Base-by-base conservation (phyloP, 1,284 basidiomycete genomes). In the Marasmius sp. region DNA sequence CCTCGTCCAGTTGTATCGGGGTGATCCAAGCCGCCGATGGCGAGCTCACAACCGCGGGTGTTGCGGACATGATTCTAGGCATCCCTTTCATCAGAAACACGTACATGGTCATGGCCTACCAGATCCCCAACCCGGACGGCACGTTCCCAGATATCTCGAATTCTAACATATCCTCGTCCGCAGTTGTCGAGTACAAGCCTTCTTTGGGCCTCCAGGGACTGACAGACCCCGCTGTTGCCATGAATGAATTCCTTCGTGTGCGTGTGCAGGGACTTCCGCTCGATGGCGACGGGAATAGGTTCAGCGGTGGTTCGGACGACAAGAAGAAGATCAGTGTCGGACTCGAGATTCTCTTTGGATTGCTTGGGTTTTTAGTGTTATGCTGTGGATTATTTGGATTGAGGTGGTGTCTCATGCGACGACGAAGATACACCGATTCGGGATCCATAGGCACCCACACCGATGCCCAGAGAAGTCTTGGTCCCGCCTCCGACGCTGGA, bases 1-100 rank as follows among this genome's bases (percentile, higher is more conserved):
- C 72, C 18, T 75, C 81, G 9, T 71, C 76, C 9, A 81, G 71
- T 66, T 92, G 90, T 74, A 73, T 83, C 2, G 89, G 89, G 11
- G 73, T 89, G 51, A 87, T 92, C 64, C 89, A 91, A 69, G 72
- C 83, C 18, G 80, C 76, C 20, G 79, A 83, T 51, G 65, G 68
- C 6, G 64, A 71, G 8, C 78, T 88, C 49, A 68, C 71, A 1
- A 66, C 69, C 8, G 69, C 77, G 2, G 67, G 63, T 11, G 73
- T 84, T 34, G 83, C 82, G 0, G 89, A 91, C 70, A 85, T 91
- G 74, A 79, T 89, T 59, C 84, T 91, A 49, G 91, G 90, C 34
- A 86, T 91, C 0, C 86, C 90, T 0, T 92, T 92, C 70, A 76
- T 92, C 67, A 81, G 89, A 10, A 91, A 85, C 68, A 81, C 84